Evolutionary conservation across 805 yeast genomes (phyloP), one percentile per base, ranked within the genome.

Genomic region (Metschnikowia cubensis): DNA sequence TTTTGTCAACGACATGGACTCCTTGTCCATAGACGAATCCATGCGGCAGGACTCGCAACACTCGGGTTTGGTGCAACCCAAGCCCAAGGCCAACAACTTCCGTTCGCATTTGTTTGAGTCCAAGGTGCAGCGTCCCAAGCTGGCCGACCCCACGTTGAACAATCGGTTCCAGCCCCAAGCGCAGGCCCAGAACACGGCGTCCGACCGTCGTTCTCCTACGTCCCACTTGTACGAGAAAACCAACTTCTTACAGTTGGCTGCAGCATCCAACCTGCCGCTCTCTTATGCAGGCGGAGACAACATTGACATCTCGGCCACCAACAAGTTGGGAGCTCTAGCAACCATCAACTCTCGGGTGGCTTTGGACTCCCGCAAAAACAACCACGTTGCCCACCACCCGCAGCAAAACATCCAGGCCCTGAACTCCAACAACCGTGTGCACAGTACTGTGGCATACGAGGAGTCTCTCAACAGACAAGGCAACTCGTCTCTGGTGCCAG

Each of bases 251-350:
- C 77, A 73, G 53, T 55, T 60, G 48, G 68, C 68, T 2, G 68
- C 68, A 13, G 64, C 59, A 11, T 51, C 55, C 6, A 52, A 54
- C 50, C 50, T 49, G 56, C 52, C 56, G 4, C 58, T 52, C 36
- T 36, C 53, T 17, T 49, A 47, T 38, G 18, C 50, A 6, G 51
- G 50, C 38, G 59, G 51, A 34, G 59, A 57, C 33, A 55, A 52
- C 35, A 50, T 65, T 35, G 60, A 65, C 39, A 61, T 70, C n/a
- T 70, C 68, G 50, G 65, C 69, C 14, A 78, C 80, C n/a, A 66
- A 79, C 65, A 84, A 84, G 60, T 67, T 84, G 55, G 85, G 86
- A 4, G 89, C 89, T 0, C 71, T 84, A 49, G 79, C 84, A 22
- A 83, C 89, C 2, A 83, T 83, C 53, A 81, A 81, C 63, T 75